Base-by-base conservation (phyloP, 2,329 filamentous ascomycete genomes). In the Talaromyces sp. region DNA sequence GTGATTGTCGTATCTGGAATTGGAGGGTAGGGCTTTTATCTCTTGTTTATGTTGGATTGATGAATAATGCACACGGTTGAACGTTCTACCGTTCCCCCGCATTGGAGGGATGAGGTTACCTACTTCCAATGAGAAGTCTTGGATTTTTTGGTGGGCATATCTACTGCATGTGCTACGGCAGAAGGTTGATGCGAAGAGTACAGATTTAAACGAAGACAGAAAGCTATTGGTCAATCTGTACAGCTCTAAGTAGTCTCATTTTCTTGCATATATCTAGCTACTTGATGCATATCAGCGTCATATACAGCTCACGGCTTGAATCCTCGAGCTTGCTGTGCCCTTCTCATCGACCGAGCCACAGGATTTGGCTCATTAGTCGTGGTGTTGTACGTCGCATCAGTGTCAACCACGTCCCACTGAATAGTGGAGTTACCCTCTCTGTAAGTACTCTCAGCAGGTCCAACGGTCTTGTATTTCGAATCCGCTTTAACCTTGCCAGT, bases 331-430 rank as follows among this genome's bases (percentile, higher is more conserved):
- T 35, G 41, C 9, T 27, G 56, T 10, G 27, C 37, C n/a, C 33
- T 33, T 22, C 49, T 54, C 35, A 52, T 56, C 19, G 39, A 41
- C 6, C 24, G 22, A 24, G 49, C 27, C n/a, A 39, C 14, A 16
- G 76, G 73, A 66, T 82, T 76, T 2, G 81, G 81, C 45, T 67
- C 77, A 67, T 81, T 79, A 7, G 78, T 71, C 41, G 70, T 75
- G 16, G 78, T 80, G 68, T 83, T 82, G 66, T 85, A 85, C 27
- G 80, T 85, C n/a, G 82, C 76, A 71, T 81, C 75, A 1, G 49
- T 65, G 1, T 77, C 74, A 62, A 81, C 68, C 0, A 82, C 76
- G 24, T 80, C 73, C 50, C 77, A 79, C 72, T 83, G 79, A 1
- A 85, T 73, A 2, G 83, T 71, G 8, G 61, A 56, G 45, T 71